Evolutionary conservation across 2,329 filamentous ascomycete genomes (phyloP), one percentile per base, ranked within the genome.

Genomic region (Arthrobotrys pseudoclavata): DNA sequence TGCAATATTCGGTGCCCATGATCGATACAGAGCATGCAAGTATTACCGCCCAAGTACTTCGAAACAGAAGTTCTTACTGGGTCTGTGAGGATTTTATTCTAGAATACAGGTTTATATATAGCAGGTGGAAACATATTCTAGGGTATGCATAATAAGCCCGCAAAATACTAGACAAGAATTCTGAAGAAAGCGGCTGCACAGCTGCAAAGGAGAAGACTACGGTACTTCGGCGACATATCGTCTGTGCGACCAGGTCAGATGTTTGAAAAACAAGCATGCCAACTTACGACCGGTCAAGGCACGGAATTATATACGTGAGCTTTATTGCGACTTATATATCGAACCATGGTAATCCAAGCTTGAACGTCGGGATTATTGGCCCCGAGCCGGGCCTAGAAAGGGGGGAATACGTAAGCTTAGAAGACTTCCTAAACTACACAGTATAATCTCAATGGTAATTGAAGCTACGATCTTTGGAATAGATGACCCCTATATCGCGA

Each of bases 331-430:
- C 12, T 18, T 57, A 48, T 31, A 63, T 63, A 13, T 20, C n/a
- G 60, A 63, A 48, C 60, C 60, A 63, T 20, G 60, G 60, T 63
- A 48, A 47, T 63, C 20, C 22, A 63, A 34, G 60, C 9, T 63
- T 48, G n/a, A 34, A 42, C 0, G 20, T 42, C 55, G 31, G 55
- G 34, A 2, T 5, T 3, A 60, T 1, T 60, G 1, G 34, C 34
- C 20, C 55, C 55, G 55, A 24, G 29, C 50, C 24, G 26, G 29
- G 15, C 22, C 52, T 20, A 5, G 18, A 20, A 10, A 18, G 15
- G 29, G 4, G 3, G 37, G 37, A 15, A 12, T 57, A 37, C 52
- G 52, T 57, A 57, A 24, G 20, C 50, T 15, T 52, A 15, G 10
- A 18, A 15, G 10, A 13, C 12, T 52, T 52, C 22, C 26, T 47